phyloP scores from a whole-genome alignment of 768 basidiomycete species.

The Lactarius tabidus region DNA sequence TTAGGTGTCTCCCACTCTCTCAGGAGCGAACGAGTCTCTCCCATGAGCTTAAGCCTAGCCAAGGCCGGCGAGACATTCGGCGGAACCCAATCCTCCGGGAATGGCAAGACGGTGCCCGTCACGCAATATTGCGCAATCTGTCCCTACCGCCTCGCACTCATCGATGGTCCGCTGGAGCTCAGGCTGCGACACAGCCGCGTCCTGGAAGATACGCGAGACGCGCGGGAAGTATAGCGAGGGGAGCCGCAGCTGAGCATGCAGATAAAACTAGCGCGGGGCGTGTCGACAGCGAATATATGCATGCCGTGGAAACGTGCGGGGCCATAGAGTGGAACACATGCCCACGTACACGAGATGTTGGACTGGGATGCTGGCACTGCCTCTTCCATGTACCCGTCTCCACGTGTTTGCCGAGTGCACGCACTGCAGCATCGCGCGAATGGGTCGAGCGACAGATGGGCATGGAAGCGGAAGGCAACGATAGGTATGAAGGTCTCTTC shows the following conservation, averaged over 20 bases:
- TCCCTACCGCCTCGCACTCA: slow-evolving; percentile 25
- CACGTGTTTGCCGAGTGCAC: neutral
- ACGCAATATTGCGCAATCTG: neutral
- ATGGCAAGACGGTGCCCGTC: slow-evolving; percentile 27
- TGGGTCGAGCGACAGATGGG: slow-evolving; percentile 17
- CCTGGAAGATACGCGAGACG: slow-evolving; percentile 70
- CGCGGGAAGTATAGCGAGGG: too few relatives aligned
- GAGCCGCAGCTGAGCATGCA: slow-evolving; percentile 54
- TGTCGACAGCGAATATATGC: slow-evolving; percentile 35
- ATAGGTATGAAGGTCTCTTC: slow-evolving; percentile 36
- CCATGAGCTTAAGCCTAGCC: too few relatives aligned
- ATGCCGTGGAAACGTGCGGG: slow-evolving; percentile 19
- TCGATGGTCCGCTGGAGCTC: slow-evolving; percentile 39
- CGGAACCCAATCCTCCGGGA: slow-evolving; percentile 38
- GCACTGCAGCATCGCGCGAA: slow-evolving; percentile 14
- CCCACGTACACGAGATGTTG: slow-evolving; percentile 9
- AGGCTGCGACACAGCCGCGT: slow-evolving; percentile 75
- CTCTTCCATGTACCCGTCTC: slow-evolving; percentile 2
- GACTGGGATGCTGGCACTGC: neutral
- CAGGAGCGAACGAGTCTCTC: too few relatives aligned
- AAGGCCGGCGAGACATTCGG: too few relatives aligned
- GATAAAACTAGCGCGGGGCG: slow-evolving; percentile 43
- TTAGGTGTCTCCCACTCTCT: too few relatives aligned
- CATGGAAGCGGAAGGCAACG: slow-evolving; percentile 34
- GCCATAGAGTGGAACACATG: too few relatives aligned